phyloP scores from a whole-genome alignment of 257 asterid species.

The Fraxinus excelsior region DNA sequence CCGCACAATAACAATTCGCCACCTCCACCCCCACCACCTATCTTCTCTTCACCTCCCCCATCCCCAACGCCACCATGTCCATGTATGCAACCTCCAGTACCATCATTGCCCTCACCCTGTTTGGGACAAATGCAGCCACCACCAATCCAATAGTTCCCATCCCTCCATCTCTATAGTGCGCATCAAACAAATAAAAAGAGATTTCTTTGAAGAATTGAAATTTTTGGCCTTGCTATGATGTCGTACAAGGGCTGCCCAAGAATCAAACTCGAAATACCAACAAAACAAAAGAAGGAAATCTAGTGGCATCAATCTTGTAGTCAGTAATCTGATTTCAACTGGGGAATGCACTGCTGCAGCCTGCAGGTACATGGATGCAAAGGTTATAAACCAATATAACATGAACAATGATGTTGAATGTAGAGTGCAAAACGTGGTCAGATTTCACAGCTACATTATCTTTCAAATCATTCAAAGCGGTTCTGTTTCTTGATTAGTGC shows the following conservation, averaged over 20 bases:
- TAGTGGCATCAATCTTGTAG: slow-evolving; percentile 13
- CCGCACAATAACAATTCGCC: background rate
- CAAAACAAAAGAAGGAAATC: slow-evolving; percentile 8
- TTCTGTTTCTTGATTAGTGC: slow-evolving; percentile 1
- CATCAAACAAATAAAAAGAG: slow-evolving; percentile 13
- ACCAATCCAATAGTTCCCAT: slow-evolving; percentile 9
- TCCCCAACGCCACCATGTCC: slow-evolving; percentile 6
- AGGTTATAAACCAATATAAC: slow-evolving; percentile 11
- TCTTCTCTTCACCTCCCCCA: slow-evolving; percentile 8
- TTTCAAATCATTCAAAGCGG: slow-evolving; percentile 5
- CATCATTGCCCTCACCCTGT: slow-evolving; percentile 24
- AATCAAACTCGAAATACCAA: slow-evolving; percentile 12
- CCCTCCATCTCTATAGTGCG: slow-evolving; percentile 16
- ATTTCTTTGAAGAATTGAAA: background rate
- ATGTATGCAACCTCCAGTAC: slow-evolving; percentile 21
- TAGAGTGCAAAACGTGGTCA: slow-evolving; percentile 10
- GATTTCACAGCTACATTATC: slow-evolving; percentile 7
- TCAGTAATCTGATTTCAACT: slow-evolving; percentile 4
- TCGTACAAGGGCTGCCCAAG: slow-evolving; percentile 16
- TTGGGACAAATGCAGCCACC: slow-evolving; percentile 18
- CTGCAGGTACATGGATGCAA: slow-evolving; percentile 17
- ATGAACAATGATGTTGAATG: slow-evolving; percentile 13
- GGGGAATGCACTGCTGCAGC: slow-evolving; percentile 19
- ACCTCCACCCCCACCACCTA: slow-evolving; percentile 17
- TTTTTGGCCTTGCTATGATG: slow-evolving; percentile 11